phyloP scores from a whole-genome alignment of 805 yeast species.

The Candida easanensis region DNA sequence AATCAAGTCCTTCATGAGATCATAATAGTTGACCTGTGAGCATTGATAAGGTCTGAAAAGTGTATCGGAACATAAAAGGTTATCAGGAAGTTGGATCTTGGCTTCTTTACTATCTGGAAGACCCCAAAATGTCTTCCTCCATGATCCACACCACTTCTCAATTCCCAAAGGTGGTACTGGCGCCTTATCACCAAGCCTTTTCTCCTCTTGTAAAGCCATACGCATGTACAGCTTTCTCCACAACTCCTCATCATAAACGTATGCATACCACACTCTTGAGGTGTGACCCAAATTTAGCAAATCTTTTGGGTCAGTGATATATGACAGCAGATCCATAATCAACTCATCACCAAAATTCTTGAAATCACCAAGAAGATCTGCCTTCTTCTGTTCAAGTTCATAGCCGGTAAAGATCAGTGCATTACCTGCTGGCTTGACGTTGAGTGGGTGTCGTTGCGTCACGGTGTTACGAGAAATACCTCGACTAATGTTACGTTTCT shows the following conservation, averaged over 20 bases:
- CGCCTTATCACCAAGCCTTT: slow-evolving; percentile 9
- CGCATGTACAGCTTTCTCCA: slow-evolving; percentile 66
- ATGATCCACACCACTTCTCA: slow-evolving; percentile 68
- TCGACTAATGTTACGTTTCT: slow-evolving; percentile 20
- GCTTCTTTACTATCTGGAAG: slow-evolving; percentile 41
- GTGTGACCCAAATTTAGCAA: slow-evolving; percentile 52
- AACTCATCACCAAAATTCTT: slow-evolving; percentile 60
- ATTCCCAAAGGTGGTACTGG: slow-evolving; percentile 29
- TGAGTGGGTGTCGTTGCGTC: slow-evolving; percentile 58
- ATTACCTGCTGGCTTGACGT: slow-evolving; percentile 77
- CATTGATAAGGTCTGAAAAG: slow-evolving; percentile 83
- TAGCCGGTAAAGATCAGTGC: slow-evolving; percentile 37
- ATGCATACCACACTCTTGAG: slow-evolving; percentile 71
- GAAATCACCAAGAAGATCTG: slow-evolving; percentile 46
- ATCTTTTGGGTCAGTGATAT: slow-evolving; percentile 44
- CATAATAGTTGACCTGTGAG: slow-evolving; percentile 60
- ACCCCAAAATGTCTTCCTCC: slow-evolving; percentile 63
- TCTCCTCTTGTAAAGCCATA: slow-evolving; percentile 16
- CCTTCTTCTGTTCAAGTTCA: slow-evolving; percentile 11
- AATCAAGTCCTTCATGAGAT: slow-evolving; percentile 46
- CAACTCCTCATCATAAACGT: slow-evolving; percentile 69
- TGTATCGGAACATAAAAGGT: slow-evolving; percentile 68
- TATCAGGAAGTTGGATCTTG: slow-evolving; percentile 41
- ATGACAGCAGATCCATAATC: slow-evolving; percentile 49
- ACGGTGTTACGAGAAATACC: slow-evolving; percentile 29